These are phyloP conservation scores for Ganoderma leucocontextum DNA, from an alignment of 1,284 basidiomycete genomes.

Conservation along the genomic window DNA sequence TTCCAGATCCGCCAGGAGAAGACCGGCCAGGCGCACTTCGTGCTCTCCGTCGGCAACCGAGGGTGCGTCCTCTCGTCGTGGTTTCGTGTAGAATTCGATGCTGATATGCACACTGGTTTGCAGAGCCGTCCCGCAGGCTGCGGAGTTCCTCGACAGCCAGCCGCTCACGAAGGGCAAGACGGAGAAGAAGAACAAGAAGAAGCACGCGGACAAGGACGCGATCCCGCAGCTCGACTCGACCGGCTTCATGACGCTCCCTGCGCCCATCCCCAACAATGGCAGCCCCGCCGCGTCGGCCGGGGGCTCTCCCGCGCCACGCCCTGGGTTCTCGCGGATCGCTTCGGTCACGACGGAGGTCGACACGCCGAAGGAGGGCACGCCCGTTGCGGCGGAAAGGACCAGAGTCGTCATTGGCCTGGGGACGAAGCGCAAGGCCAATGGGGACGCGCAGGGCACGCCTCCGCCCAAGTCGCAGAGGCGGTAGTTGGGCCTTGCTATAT, in stretches of 20 bases:
- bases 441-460: conserved; percentile 60
- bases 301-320: conserved; percentile 72
- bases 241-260: conserved; percentile 77
- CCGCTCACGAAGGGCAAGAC: conserved; percentile 78
- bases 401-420: conserved; percentile 82
- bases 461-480: conserved; percentile 49
- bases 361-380: conserved; percentile 54
- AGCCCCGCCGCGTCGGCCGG: conserved; percentile 55
- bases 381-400: conserved; percentile 66
- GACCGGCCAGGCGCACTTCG: conserved; percentile 93
- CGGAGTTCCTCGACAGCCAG: conserved; percentile 80
- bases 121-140: conserved; percentile 83
- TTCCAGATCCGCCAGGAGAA: conserved; percentile 92
- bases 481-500: conserved; percentile 14
- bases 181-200: conserved; percentile 78
- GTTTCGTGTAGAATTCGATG: neutral
- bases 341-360: conserved; percentile 52
- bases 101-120: neutral
- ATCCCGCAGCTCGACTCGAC: conserved; percentile 56
- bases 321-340: conserved; percentile 81
- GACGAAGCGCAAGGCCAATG: conserved; percentile 77
- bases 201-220: conserved; percentile 63
- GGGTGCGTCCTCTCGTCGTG: conserved; percentile 61
- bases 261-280: conserved; percentile 55
- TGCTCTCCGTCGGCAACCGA: conserved; percentile 92